Evolutionary conservation across 1,284 basidiomycete genomes (phyloP).

Genomic region (Peniophora sp.): DNA sequence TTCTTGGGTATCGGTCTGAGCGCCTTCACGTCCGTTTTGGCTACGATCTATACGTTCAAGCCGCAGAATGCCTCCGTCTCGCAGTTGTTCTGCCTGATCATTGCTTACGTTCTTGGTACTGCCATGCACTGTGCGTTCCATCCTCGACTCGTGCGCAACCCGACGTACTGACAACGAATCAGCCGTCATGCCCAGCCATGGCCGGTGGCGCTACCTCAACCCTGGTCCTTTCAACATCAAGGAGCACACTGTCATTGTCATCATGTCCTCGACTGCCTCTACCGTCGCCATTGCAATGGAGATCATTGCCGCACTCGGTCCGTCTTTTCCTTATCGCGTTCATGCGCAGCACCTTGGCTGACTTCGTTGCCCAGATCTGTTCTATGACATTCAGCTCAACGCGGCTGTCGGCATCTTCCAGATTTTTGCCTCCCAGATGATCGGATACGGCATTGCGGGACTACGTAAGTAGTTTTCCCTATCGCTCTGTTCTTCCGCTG

Average conservation of each 20-base stretch:
- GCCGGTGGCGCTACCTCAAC: slow-evolving; percentile 46
- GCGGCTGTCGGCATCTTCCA: slow-evolving; percentile 47
- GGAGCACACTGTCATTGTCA: slow-evolving; percentile 58
- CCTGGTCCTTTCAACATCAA: slow-evolving; percentile 56
- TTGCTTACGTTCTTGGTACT: slow-evolving; percentile 54
- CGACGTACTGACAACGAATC: slow-evolving; percentile 12
- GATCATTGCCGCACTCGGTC: slow-evolving; percentile 55
- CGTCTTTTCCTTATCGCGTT: slow-evolving; percentile 16
- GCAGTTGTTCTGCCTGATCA: slow-evolving; percentile 45
- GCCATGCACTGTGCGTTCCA: slow-evolving; percentile 33
- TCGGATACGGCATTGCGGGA: slow-evolving; percentile 60
- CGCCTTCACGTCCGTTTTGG: slow-evolving; percentile 48
- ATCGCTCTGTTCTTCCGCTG: background rate
- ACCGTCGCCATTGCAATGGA: slow-evolving; percentile 59
- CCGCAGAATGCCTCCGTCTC: slow-evolving; percentile 50
- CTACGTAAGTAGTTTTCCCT: slow-evolving; percentile 23
- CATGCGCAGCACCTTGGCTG: background rate
- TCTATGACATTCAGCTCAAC: slow-evolving; percentile 52
- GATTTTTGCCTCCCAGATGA: slow-evolving; percentile 53
- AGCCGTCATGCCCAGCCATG: slow-evolving; percentile 36
- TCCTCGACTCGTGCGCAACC: slow-evolving; percentile 22
- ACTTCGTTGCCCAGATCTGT: slow-evolving; percentile 27
- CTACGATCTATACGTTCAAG: slow-evolving; percentile 61
- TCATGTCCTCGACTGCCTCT: slow-evolving; percentile 62
- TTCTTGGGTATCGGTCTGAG: slow-evolving; percentile 56